These are phyloP conservation scores for Sporothrix protearum DNA, from an alignment of 2,329 filamentous ascomycete species.

Conservation along the genomic window DNA sequence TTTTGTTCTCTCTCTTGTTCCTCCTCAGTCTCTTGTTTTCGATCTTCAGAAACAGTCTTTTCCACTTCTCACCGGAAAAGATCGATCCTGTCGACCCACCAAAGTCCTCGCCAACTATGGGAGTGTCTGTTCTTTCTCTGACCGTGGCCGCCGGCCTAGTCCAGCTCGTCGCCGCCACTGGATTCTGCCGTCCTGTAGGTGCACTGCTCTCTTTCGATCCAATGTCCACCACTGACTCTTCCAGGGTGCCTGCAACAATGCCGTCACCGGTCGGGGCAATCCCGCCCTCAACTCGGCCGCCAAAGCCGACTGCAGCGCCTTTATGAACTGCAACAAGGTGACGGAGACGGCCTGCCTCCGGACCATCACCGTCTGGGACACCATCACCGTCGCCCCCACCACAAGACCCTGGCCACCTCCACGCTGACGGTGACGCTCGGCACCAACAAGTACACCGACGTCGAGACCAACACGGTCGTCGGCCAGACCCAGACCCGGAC, in stretches of 20 bases:
- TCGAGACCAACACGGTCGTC: background rate
- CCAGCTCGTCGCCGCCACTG: slow-evolving; percentile 5
- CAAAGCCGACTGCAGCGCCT: slow-evolving; percentile 25
- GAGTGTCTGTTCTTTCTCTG: background rate
- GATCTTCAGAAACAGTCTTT: background rate
- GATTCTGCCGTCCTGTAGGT: slow-evolving; percentile 18
- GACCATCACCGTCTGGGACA: background rate
- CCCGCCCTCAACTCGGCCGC: background rate
- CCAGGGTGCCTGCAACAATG: slow-evolving; percentile 26
- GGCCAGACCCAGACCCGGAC: slow-evolving; percentile 5
- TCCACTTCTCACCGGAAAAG: background rate
- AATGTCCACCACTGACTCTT: background rate
- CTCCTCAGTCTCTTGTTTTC: background rate
- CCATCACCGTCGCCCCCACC: background rate
- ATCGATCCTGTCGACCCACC: background rate
- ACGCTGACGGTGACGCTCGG: background rate
- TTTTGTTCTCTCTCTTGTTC: background rate
- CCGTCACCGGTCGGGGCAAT: slow-evolving; percentile 19
- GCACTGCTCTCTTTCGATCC: background rate
- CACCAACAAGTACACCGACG: background rate
- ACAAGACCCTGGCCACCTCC: slow-evolving; percentile 11
- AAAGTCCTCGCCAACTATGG: slow-evolving; percentile 11
- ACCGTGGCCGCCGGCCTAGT: slow-evolving; percentile 15
- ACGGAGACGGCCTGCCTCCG: background rate
- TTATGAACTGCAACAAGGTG: slow-evolving; percentile 17